These are phyloP conservation scores for Prunus mongolica DNA, from an alignment of 306 rosid species.

Conservation along the genomic window DNA sequence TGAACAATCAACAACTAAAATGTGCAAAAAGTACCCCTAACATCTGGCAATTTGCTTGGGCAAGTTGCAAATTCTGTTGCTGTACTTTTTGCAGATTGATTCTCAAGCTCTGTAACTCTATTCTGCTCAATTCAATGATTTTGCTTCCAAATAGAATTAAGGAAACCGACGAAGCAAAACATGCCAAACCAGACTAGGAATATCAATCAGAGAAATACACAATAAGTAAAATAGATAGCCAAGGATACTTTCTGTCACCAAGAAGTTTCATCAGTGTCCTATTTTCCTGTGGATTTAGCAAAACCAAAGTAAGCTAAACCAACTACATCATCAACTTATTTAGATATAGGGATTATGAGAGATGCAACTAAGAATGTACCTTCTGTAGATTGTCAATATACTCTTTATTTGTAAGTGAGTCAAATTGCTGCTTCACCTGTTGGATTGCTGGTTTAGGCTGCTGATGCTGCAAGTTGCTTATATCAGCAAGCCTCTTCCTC, in stretches of 20 bases:
- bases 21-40: constrained; percentile 42
- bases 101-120: constrained; percentile 55
- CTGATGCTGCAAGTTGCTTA: constrained; percentile 58
- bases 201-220: constrained; percentile 1
- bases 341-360: background rate
- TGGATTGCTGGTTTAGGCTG: constrained; percentile 14
- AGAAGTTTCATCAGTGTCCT: constrained; percentile 46
- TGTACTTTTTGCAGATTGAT: constrained; percentile 50
- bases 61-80: constrained; percentile 74
- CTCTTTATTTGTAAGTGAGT: constrained; percentile 28
- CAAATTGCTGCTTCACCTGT: constrained; percentile 28
- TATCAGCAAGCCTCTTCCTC: constrained; percentile 59
- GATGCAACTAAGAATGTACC: constrained; percentile 26
- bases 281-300: constrained; percentile 57
- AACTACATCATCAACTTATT: background rate
- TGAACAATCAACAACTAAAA: background rate
- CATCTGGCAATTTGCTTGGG: constrained; percentile 64
- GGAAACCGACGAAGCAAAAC: constrained; percentile 19
- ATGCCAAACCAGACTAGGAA: background rate
- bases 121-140: constrained; percentile 45
- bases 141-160: constrained; percentile 42
- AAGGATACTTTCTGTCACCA: constrained; percentile 68
- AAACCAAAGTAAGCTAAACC: constrained; percentile 11
- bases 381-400: constrained; percentile 45
- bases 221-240: constrained; percentile 14